A percentile compares a stretch with the other conserved stretches of the same genome.
Conservation (phyloP, 2,329 filamentous ascomycete genomes). For the Colletotrichum endophyticum region DNA sequence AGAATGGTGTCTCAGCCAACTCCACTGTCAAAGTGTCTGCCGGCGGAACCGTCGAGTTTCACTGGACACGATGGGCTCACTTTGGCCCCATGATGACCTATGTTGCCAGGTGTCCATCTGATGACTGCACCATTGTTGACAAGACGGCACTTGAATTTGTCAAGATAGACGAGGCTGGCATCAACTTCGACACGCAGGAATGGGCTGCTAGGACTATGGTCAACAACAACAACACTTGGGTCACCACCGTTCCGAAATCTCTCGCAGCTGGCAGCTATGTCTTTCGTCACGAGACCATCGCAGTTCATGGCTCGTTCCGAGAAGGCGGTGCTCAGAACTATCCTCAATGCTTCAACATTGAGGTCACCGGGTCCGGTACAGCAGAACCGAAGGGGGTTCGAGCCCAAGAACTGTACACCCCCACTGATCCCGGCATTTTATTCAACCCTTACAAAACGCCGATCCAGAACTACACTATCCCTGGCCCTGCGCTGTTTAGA, state of each 20-base stretch:
- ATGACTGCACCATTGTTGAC: background rate
- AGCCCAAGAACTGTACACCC: background rate
- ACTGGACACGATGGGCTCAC: background rate
- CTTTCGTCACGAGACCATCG: background rate
- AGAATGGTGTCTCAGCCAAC: background rate
- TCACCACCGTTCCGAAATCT: background rate
- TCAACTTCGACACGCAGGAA: background rate
- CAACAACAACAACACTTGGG: background rate
- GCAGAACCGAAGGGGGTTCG: rapidly evolving
- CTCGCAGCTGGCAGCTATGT: background rate
- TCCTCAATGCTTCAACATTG: background rate
- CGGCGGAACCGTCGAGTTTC: background rate
- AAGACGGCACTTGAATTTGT: background rate
- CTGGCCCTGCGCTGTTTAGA: background rate
- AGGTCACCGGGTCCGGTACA: background rate
- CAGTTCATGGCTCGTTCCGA: background rate
- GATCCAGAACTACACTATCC: background rate
- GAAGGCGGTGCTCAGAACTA: background rate
- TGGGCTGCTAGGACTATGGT: background rate
- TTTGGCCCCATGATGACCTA: background rate
- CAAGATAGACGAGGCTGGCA: background rate
- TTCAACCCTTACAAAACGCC: background rate
- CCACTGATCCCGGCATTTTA: background rate
- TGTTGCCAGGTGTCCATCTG: background rate
- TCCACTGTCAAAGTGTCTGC: background rate